A percentile compares a stretch with the other conserved stretches of the same genome.
These are phyloP conservation scores for Erysimum cheiri DNA, from an alignment of 441 rosid genomes.

Conservation along the genomic window DNA sequence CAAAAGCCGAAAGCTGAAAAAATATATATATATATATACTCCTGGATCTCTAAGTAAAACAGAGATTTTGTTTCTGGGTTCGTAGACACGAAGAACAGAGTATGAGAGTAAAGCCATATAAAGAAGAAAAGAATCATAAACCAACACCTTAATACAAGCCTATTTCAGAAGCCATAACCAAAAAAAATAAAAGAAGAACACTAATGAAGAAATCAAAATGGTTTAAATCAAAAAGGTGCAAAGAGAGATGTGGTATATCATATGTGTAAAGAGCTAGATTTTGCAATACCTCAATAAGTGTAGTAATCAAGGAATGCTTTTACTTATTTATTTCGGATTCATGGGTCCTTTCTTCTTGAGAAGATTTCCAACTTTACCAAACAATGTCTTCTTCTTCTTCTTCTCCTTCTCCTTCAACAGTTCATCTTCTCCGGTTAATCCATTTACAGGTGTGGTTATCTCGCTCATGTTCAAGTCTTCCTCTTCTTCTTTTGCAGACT, in stretches of 20 bases:
- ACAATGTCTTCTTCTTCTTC: slow-evolving; percentile 71
- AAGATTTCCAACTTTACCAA: slow-evolving; percentile 82
- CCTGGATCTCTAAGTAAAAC: too few species aligned
- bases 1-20: too few species aligned
- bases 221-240: too few species aligned
- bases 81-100: slow-evolving; percentile 1
- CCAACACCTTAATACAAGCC: slow-evolving; percentile 25
- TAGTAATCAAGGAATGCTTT: slow-evolving; percentile 24
- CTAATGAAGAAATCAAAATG: slow-evolving; percentile 15
- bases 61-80: slow-evolving; percentile 13
- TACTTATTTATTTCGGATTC: slow-evolving; percentile 33
- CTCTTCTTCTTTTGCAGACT: slow-evolving; percentile 66
- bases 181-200: slow-evolving; percentile 7
- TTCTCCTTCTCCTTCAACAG: slow-evolving; percentile 58
- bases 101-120: neutral
- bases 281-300: slow-evolving; percentile 23
- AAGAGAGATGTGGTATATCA: slow-evolving; percentile 6
- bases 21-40: too few species aligned
- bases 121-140: slow-evolving; percentile 34
- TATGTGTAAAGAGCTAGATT: slow-evolving; percentile 20
- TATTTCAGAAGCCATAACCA: slow-evolving; percentile 27
- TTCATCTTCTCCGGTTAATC: slow-evolving; percentile 53
- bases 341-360: slow-evolving; percentile 76
- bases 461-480: slow-evolving; percentile 53
- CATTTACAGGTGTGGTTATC: slow-evolving; percentile 39